Base-by-base conservation (phyloP, 2,329 filamentous ascomycete genomes). In the Phyllosticta capitalensis region DNA sequence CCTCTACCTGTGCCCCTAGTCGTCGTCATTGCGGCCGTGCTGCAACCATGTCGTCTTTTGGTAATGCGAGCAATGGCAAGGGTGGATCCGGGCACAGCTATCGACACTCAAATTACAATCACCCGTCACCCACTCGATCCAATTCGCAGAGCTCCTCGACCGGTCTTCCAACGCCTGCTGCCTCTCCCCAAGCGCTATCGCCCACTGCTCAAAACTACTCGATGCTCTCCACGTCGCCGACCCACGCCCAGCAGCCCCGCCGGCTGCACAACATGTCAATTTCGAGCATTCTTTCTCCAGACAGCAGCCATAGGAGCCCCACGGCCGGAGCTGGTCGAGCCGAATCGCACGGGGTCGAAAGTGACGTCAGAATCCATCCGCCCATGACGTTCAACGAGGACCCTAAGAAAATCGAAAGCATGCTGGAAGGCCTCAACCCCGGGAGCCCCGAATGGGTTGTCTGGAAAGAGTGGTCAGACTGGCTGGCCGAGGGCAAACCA, bases 261-360 rank as follows among this genome's bases (percentile, higher is more conserved):
- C 22, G 56, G 22, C 52, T 59, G 56, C 56, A 59, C 56, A 59
- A 59, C 56, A 59, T 59, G 56, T 59, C 56, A 22, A 59, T 59
- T 45, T 54, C 51, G 51, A 59, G 56, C 56, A 59, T 59, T 33
- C 52, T 59, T 5, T 54, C 56, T 9, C 56, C 56, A 33, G 38
- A 59, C 24, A 45, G 45, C 48, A 9, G 20, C 38, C 38, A 26
- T 5, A 26, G 20, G 17, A 52, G 10, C 50, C 9, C 50, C 50
- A 19, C 9, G 20, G 20, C 17, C 38, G 38, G n/a, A 45, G 38
- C 38, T 19, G 38, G 6, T 22, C 50, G 20, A 21, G 20, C 50
- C 50, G 24, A 30, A 19, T 14, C 55, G 20, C n/a, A 33, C 21
- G 20, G 14, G 17, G 2, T 9, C 51, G 3, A 26, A 26, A 19